phyloP scores from a whole-genome alignment of 164 flowering plant genomes.

The Magnolia kwangsiensis region DNA sequence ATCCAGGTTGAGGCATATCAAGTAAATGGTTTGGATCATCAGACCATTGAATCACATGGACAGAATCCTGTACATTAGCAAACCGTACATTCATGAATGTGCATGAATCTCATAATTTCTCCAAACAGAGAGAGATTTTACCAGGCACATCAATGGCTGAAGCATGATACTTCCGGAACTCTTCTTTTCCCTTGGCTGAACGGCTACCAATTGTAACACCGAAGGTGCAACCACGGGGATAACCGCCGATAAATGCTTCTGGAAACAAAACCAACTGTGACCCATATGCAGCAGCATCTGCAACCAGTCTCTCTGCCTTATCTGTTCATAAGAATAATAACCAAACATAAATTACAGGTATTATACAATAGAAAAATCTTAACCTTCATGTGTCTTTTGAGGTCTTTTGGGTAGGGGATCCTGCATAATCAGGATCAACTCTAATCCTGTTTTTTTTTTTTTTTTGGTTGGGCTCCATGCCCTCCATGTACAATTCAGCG shows the following conservation, averaged over 20 bases:
- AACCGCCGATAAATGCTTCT: constrained; percentile 93
- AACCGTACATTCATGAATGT: neutral
- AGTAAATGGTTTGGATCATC: neutral
- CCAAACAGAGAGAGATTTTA: constrained; percentile 11
- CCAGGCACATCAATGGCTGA: constrained; percentile 97
- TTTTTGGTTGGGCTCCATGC: too few species aligned
- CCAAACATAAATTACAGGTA: neutral
- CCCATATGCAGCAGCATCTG: constrained; percentile 78
- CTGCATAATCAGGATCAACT: too few species aligned
- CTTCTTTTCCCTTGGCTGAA: constrained; percentile 69
- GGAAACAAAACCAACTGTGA: constrained; percentile 92
- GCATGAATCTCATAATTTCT: neutral
- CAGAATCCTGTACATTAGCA: neutral
- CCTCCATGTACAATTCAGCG: too few species aligned
- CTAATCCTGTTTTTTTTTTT: too few species aligned
- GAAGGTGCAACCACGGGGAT: constrained; percentile 81
- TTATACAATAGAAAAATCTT: neutral
- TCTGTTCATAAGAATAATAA: constrained; percentile 30
- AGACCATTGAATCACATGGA: neutral
- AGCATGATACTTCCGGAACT: constrained; percentile 81
- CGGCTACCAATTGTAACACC: constrained; percentile 71
- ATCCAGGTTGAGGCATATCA: neutral
- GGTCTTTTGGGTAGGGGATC: too few species aligned
- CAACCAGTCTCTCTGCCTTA: constrained; percentile 87
- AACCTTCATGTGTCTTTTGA: neutral